Base-by-base conservation (phyloP, 2,329 filamentous ascomycete genomes). In the Rhinocladiella mackenziei region DNA sequence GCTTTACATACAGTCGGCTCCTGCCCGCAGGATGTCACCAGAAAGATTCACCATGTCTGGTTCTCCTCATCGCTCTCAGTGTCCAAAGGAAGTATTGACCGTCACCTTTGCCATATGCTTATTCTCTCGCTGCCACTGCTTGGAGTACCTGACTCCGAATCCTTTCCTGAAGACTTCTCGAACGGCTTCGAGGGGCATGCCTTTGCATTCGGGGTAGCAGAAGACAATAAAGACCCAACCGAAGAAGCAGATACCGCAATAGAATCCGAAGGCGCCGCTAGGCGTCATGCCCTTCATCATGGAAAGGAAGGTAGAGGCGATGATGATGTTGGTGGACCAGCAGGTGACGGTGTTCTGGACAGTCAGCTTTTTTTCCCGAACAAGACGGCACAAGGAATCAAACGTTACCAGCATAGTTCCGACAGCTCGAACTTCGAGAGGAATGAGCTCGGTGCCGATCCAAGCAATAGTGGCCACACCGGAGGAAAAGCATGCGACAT, bases 371-470 rank as follows among this genome's bases (percentile, higher is more conserved):
- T n/a, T n/a, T n/a, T n/a, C n/a, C n/a, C n/a, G n/a, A n/a, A n/a
- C n/a, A n/a, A n/a, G n/a, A n/a, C n/a, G n/a, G n/a, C n/a, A n/a
- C n/a, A n/a, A n/a, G n/a, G 23, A 26, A 26, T 7, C 23, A 7
- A 17, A n/a, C n/a, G n/a, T 33, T 32, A 43, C 31, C 15, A 81
- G 61, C n/a, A 73, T 72, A 1, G 78, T 81, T 19, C 79, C 76
- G 13, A 80, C 65, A 62, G 78, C 82, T 50, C 82, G 76, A 39
- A 83, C 71, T n/a, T 72, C 68, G 14, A 77, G 61, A 1, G 89
- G 85, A 60, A 96, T 95, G 23, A 94, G 77, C 68, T 96, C 91
- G 56, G 83, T 86, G 67, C 95, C 89, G 75, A 94, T 89, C 91
- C 91, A 96, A 0, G 91, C 89, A 3, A 96, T 87, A 57, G 89